Percentiles rank a stretch among this genome's conserved stretches.
These are phyloP conservation scores for Amborella trichopoda DNA, from an alignment of 164 flowering plant species.

Conservation along the genomic window DNA sequence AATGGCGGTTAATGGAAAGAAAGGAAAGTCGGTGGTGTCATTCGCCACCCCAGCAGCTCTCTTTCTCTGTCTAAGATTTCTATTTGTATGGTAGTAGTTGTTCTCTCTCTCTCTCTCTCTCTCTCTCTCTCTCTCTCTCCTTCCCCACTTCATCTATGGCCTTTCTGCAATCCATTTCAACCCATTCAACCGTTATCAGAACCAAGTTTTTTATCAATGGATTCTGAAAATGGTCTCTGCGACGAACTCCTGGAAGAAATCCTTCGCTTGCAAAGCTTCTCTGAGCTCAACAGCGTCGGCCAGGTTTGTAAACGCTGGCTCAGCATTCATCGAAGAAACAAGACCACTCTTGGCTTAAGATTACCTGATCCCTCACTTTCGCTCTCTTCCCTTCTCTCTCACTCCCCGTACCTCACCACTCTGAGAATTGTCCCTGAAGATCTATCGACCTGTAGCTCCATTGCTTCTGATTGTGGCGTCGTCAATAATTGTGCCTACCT, in stretches of 20 bases:
- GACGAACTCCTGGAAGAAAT: slow-evolving; percentile 76
- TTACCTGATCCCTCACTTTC: slow-evolving; percentile 5
- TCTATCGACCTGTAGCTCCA: not conserved
- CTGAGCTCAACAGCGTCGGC: slow-evolving; percentile 22
- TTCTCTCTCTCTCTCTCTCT: too few relatives aligned
- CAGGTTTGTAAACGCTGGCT: slow-evolving; percentile 78
- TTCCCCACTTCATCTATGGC: too few relatives aligned
- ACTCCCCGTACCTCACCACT: slow-evolving; percentile 40
- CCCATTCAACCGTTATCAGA: too few relatives aligned
- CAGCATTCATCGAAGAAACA: slow-evolving; percentile 45
- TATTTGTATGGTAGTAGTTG: too few relatives aligned
- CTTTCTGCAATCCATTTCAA: too few relatives aligned
- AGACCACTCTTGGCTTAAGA: slow-evolving; percentile 36
- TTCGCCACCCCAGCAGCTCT: too few relatives aligned
- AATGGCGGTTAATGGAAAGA: too few relatives aligned
- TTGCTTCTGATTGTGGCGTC: slow-evolving; percentile 18
- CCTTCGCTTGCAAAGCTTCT: slow-evolving; percentile 28
- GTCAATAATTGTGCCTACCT: slow-evolving; percentile 27
- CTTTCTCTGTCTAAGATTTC: too few relatives aligned
- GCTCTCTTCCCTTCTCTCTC: slow-evolving; percentile 31
- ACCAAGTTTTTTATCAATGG: too few relatives aligned
- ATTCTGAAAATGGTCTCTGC: slow-evolving; percentile 35
- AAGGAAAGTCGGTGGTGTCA: too few relatives aligned
- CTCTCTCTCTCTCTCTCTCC: too few relatives aligned
- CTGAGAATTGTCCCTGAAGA: slow-evolving; percentile 26